phyloP scores from a whole-genome alignment of 805 yeast genomes.

The Tanozyma kutaoensis region DNA sequence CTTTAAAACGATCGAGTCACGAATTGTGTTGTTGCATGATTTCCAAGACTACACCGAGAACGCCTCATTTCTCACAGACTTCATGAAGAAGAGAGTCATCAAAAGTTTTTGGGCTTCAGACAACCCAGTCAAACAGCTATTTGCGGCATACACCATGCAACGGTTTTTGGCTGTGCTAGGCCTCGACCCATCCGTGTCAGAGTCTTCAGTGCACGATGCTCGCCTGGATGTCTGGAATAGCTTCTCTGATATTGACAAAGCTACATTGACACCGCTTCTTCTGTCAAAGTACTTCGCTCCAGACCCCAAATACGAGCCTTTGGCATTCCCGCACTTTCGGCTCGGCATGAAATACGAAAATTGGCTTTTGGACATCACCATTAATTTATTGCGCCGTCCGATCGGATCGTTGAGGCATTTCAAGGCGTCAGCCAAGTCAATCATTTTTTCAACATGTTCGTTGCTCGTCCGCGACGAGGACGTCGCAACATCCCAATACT shows the following conservation, averaged over 20 bases:
- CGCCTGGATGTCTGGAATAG: constrained; percentile 37
- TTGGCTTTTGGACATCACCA: constrained; percentile 65
- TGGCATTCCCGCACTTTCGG: constrained; percentile 53
- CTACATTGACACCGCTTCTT: constrained; percentile 64
- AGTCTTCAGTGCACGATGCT: constrained; percentile 7
- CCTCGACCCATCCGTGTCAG: constrained; percentile 15
- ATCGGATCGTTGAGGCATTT: constrained; percentile 1
- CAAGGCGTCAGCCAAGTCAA: constrained; percentile 6
- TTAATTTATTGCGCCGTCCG: constrained; percentile 46
- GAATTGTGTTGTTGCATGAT: constrained; percentile 42
- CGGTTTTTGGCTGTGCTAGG: constrained; percentile 60
- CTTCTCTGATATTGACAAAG: constrained; percentile 52
- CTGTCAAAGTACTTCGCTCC: constrained; percentile 63
- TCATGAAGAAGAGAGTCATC: constrained; percentile 59
- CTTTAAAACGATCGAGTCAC: constrained; percentile 25
- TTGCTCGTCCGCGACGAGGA: constrained; percentile 60
- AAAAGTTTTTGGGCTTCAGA: constrained; percentile 84
- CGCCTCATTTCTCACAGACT: constrained; percentile 46
- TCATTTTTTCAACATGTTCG: constrained; percentile 50
- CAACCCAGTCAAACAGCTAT: constrained; percentile 73
- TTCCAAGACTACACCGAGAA: constrained; percentile 51
- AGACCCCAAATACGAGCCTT: constrained; percentile 30
- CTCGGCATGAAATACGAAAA: constrained; percentile 39
- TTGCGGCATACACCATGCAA: constrained; percentile 82
- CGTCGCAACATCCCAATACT: constrained; percentile 49